Base-by-base conservation (phyloP, 2,329 filamentous ascomycete genomes). In the Elsinoe perseae region DNA sequence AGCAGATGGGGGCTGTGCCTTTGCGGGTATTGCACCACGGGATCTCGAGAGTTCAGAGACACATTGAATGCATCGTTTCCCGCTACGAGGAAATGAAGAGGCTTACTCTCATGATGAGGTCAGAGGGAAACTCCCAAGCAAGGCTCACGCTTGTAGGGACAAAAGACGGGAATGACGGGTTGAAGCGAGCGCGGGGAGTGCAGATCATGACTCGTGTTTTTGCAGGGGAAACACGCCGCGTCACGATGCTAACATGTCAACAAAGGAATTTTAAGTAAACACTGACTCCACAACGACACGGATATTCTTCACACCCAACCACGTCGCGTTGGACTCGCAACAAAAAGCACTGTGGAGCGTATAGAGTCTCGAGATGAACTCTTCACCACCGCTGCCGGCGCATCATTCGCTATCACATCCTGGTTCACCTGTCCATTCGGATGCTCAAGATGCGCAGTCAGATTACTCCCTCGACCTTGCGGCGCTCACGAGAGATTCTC, bases 401-500 rank as follows among this genome's bases (percentile, higher is more conserved):
- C 50, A 53, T 8, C 32, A 54, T 23, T 43, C 52, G 25, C 34
- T 43, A 7, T 28, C 52, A 8, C 38, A 46, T 28, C 36, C 52
- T 30, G 40, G 32, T 16, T 40, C 52, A 18, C 52, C 52, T 25
- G 21, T 25, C 6, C 52, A 21, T 23, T 23, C 36, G n/a, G 30
- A 9, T 6, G 16, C 14, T 6, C 18, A 55, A 34, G 36, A 40
- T 32, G 52, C 34, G 12, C 36, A 28, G 10, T 56, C 53, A 18
- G 53, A 68, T 27, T 70, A 70, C 58, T 65, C 65, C 21, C 59
- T 70, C 14, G 64, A 70, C 54, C 61, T 70, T 14, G 64, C 60
- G 27, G 68, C 67, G 6, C 56, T 70, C 48, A 64, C 63, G 28
- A 38, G 62, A 14, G 66, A 66, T 30, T 42, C 46, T 57, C 56